Conservation (phyloP, 371 early-diverging fungal genomes). For the Mucor mucedo region DNA sequence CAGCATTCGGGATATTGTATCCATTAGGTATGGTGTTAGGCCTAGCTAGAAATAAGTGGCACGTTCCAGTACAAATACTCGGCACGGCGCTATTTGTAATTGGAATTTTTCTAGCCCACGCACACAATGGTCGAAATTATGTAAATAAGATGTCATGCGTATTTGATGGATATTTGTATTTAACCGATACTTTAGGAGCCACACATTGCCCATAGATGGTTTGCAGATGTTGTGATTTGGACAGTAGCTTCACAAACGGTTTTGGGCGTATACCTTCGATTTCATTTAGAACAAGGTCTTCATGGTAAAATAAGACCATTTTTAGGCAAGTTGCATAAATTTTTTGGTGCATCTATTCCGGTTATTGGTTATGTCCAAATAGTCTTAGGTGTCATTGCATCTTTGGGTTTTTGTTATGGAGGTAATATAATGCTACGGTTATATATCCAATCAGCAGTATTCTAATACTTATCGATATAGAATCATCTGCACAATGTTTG, state of each 20-base stretch:
- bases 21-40: conserved; percentile 67
- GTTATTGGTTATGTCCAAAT: conserved; percentile 69
- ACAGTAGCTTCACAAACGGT: conserved; percentile 51
- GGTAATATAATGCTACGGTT: conserved; percentile 27
- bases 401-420: conserved; percentile 66
- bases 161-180: background rate
- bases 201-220: conserved; percentile 69
- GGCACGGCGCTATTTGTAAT: conserved; percentile 54
- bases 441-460: too few relatives aligned
- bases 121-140: conserved; percentile 67
- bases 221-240: conserved; percentile 66
- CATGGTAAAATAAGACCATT: conserved; percentile 58
- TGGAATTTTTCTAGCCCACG: conserved; percentile 66
- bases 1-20: conserved; percentile 52
- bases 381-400: conserved; percentile 68
- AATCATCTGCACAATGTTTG: conserved; percentile 65
- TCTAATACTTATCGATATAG: conserved; percentile 22
- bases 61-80: conserved; percentile 66
- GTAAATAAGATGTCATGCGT: conserved; percentile 26
- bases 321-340: conserved; percentile 55
- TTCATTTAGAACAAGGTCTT: conserved; percentile 62
- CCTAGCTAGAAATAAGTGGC: conserved; percentile 61
- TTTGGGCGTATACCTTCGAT: conserved; percentile 62
- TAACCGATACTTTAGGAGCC: conserved; percentile 39
- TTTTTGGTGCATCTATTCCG: conserved; percentile 55